Evolutionary conservation across 2,329 filamentous ascomycete genomes (phyloP).

Genomic region (Diaporthe longicolla): DNA sequence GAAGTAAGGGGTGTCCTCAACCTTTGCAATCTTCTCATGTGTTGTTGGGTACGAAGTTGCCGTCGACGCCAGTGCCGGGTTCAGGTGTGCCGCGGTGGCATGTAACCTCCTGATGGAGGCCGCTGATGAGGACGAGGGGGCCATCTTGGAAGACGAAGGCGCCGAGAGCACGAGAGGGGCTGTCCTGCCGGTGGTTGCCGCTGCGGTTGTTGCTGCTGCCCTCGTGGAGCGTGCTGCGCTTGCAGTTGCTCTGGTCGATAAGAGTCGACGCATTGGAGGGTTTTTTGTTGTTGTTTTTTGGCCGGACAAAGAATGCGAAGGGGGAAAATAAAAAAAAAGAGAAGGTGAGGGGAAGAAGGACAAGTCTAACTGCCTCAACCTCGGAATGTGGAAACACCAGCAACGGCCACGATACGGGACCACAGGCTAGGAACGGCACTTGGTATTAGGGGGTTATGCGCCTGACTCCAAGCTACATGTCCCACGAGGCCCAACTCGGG

Average conservation of each 20-base stretch:
- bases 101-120: slow-evolving; percentile 68
- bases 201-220: slow-evolving; percentile 45
- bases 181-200: slow-evolving; percentile 43
- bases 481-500: background rate
- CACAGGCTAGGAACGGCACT: background rate
- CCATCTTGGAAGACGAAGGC: slow-evolving; percentile 45
- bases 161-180: slow-evolving; percentile 45
- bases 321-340: slow-evolving; percentile 8
- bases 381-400: background rate
- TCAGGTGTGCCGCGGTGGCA: slow-evolving; percentile 69
- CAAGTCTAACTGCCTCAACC: background rate
- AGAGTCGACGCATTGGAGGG: slow-evolving; percentile 60
- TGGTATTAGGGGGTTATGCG: background rate
- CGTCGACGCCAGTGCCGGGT: slow-evolving; percentile 67
- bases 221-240: slow-evolving; percentile 53
- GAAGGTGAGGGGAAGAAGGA: background rate
- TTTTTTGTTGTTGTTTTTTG: background rate
- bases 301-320: slow-evolving; percentile 38
- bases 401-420: background rate
- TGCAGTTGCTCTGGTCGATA: slow-evolving; percentile 57
- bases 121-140: slow-evolving; percentile 48
- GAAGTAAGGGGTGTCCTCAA: slow-evolving; percentile 84
- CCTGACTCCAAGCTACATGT: background rate
- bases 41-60: slow-evolving; percentile 76
- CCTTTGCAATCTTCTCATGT: slow-evolving; percentile 78